Conservation (phyloP, 2,329 filamentous ascomycete species). For the Chrysoporthe cubensis region DNA sequence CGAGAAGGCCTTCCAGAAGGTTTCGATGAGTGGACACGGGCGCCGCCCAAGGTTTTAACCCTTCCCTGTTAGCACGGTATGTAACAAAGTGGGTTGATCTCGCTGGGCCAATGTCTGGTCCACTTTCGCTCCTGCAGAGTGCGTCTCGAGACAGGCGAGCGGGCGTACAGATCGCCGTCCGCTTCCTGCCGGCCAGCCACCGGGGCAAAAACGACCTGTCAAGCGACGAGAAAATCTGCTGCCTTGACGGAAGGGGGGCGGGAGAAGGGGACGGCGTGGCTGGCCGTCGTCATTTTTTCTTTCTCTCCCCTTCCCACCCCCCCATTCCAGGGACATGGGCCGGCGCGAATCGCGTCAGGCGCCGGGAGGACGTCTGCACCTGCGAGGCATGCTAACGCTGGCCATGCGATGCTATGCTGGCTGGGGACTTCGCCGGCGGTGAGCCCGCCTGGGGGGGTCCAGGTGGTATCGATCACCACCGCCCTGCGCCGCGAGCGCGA, state of each 20-base stretch:
- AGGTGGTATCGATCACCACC: background rate
- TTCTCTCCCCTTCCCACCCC: background rate
- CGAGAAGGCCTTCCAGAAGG: slow-evolving; percentile 28
- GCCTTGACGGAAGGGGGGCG: background rate
- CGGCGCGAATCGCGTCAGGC: slow-evolving; percentile 4
- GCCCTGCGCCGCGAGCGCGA: background rate
- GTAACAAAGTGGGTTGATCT: slow-evolving; percentile 1
- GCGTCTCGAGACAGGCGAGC: slow-evolving; percentile 19
- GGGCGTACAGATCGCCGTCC: slow-evolving; percentile 5
- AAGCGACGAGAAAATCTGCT: background rate
- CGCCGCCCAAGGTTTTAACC: slow-evolving; percentile 1
- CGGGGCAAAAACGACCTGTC: background rate
- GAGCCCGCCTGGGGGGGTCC: background rate
- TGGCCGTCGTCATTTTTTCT: background rate
- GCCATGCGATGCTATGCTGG: background rate
- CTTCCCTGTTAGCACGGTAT: background rate
- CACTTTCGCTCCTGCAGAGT: slow-evolving; percentile 27
- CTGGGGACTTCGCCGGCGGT: slow-evolving; percentile 9
- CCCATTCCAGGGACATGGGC: background rate
- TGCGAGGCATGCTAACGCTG: slow-evolving; percentile 3
- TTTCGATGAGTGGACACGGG: slow-evolving; percentile 22
- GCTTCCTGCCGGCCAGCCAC: slow-evolving; percentile 11
- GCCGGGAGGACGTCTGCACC: background rate
- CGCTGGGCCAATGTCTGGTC: slow-evolving; percentile 11
- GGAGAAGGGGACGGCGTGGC: background rate